A percentile compares a stretch with the other conserved stretches of the same genome.
These are phyloP conservation scores for Hericium rajendrae DNA, from an alignment of 768 basidiomycete species.

Conservation along the genomic window DNA sequence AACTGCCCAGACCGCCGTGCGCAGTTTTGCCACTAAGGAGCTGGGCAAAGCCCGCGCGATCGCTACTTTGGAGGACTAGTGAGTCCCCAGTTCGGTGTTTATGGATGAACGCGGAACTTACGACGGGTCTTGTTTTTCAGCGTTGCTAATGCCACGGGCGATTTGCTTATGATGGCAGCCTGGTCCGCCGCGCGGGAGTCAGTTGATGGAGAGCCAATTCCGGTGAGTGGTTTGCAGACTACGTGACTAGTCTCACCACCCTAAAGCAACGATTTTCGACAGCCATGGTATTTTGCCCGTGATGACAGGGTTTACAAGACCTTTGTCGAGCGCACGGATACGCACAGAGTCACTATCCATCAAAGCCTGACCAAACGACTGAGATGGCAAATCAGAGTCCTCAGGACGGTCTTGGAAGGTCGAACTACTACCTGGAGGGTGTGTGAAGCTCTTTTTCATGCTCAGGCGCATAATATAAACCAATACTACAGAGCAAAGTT, in stretches of 20 bases:
- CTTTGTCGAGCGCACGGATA: slow-evolving; percentile 37
- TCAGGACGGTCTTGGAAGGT: slow-evolving; percentile 6
- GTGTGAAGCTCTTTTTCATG: background rate
- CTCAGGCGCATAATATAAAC: background rate
- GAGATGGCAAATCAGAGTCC: slow-evolving; percentile 52
- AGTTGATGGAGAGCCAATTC: slow-evolving; percentile 56
- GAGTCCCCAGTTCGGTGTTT: slow-evolving; percentile 18
- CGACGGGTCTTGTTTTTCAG: slow-evolving; percentile 25
- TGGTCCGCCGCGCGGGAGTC: slow-evolving; percentile 61
- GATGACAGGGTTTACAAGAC: slow-evolving; percentile 80
- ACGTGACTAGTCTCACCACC: no score
- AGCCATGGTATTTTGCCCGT: slow-evolving; percentile 91
- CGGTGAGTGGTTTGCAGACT: slow-evolving; percentile 36
- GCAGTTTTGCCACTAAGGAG: slow-evolving; percentile 81
- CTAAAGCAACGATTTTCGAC: background rate
- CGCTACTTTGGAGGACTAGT: slow-evolving; percentile 87
- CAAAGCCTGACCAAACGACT: slow-evolving; percentile 23
- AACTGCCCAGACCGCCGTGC: slow-evolving; percentile 65
- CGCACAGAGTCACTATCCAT: slow-evolving; percentile 33
- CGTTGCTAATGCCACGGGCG: slow-evolving; percentile 82
- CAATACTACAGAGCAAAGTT: slow-evolving; percentile 44
- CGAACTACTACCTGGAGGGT: slow-evolving; percentile 13
- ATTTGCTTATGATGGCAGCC: slow-evolving; percentile 72
- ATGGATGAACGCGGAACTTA: background rate
- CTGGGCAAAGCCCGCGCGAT: slow-evolving; percentile 71